phyloP scores from a whole-genome alignment of 2,329 filamentous ascomycete genomes.

The Erysiphe neolycopersici region DNA sequence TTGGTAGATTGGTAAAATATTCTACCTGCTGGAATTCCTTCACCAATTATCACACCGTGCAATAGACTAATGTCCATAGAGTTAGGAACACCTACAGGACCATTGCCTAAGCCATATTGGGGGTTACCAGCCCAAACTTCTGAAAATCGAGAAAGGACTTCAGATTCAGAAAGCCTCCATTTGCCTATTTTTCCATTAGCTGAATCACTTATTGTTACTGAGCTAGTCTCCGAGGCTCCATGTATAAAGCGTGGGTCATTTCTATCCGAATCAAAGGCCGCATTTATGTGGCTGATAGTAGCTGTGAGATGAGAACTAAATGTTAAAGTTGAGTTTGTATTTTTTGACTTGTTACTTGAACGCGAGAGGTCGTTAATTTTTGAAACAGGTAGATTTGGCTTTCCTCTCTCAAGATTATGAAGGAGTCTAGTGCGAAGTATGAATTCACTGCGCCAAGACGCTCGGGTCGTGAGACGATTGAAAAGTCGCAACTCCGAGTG shows the following conservation, averaged over 20 bases:
- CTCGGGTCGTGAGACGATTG: conserved; percentile 50
- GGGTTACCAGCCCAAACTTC: conserved; percentile 48
- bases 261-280: conserved; percentile 46
- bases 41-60: conserved; percentile 61
- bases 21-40: conserved; percentile 63
- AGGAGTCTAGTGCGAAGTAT: conserved; percentile 65
- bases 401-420: conserved; percentile 56
- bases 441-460: conserved; percentile 95
- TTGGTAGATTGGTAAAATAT: conserved; percentile 49
- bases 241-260: conserved; percentile 59
- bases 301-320: conserved; percentile 68
- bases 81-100: conserved; percentile 55
- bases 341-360: conserved; percentile 22
- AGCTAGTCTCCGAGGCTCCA: conserved; percentile 51
- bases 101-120: conserved; percentile 54
- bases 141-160: conserved; percentile 45
- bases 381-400: conserved; percentile 31
- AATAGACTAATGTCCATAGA: conserved; percentile 74
- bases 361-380: conserved; percentile 21
- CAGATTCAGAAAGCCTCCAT: conserved; percentile 58
- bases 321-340: conserved; percentile 47
- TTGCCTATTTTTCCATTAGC: conserved; percentile 46
- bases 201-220: conserved; percentile 62
- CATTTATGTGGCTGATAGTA: conserved; percentile 55
- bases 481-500: conserved; percentile 56